Conservation (phyloP, 371 early-diverging fungal species). For the Mortierella sp. region DNA sequence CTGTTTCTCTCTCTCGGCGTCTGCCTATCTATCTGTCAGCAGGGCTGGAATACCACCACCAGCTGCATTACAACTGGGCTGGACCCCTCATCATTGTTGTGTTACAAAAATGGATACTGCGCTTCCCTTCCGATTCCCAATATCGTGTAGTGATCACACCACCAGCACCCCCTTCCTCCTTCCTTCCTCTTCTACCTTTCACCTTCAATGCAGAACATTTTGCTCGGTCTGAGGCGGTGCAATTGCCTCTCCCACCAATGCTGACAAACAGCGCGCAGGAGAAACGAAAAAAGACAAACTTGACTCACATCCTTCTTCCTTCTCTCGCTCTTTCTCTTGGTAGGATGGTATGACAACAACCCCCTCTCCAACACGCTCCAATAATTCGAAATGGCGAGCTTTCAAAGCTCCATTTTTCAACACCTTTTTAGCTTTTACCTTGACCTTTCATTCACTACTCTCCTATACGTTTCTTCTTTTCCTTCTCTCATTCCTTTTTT, state of each 20-base stretch:
- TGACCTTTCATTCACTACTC: neutral
- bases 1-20: no score
- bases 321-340: neutral
- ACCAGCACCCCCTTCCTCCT: neutral
- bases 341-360: neutral
- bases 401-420: no score
- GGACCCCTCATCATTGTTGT: neutral
- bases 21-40: neutral
- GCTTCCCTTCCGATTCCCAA: neutral
- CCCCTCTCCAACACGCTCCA: neutral
- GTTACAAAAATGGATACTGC: neutral
- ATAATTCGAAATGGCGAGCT: neutral
- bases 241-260: neutral
- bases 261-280: neutral
- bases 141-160: conserved; percentile 5
- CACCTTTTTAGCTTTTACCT: neutral
- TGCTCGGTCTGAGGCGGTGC: neutral
- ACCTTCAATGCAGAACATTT: neutral
- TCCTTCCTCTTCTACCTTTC: neutral
- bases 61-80: neutral
- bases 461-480: neutral
- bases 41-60: no score
- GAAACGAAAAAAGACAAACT: neutral
- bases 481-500: neutral
- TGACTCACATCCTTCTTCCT: neutral